Base-by-base conservation (phyloP, 495 filamentous ascomycete species). In the Podospora didyma region DNA sequence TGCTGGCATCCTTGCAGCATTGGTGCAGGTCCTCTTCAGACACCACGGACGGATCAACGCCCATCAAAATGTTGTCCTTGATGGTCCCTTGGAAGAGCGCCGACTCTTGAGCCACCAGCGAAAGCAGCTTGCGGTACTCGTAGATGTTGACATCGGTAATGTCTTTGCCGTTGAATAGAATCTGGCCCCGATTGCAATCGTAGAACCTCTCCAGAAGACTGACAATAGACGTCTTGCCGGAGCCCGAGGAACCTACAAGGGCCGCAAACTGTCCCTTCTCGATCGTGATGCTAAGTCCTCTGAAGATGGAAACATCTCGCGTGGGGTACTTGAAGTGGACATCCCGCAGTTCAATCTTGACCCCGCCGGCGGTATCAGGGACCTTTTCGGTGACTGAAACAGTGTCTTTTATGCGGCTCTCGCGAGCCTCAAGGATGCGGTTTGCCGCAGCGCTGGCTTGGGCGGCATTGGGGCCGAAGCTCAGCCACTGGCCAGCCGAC, bases 171-270 rank as follows among this genome's bases (percentile, higher is more conserved):
- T 86, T 77, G 48, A 81, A 63, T 0, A 77, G 57, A 34, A 89
- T 82, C 31, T 60, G 62, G 21, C 86, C 86, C 20, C 69, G 68
- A 5, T 66, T 68, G 0, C 79, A 68, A 22, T 82, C 74, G 63
- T 89, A 89, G 66, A 89, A 87, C 6, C 74, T 65, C 68, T 87
- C 84, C 1, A 90, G 68, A 0, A 90, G 70, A 3, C 80, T 80
- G 17, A 89, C 76, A 21, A 87, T 74, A 16, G 83, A 89, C 1
- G 81, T 86, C 62, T 93, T 93, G 12, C 89, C 89, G 26, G 83
- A 88, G 19, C 89, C 89, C 0, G 79, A 84, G 0, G 86, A 73
- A 2, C 89, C 89, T 7, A 90, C 88, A 16, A 93, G 73, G 0
- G 86, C 89, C 2, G 80, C 82, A 55, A 82, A 87, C 56, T 86